phyloP scores from a whole-genome alignment of 164 flowering plant genomes.

The Stephania japonica region DNA sequence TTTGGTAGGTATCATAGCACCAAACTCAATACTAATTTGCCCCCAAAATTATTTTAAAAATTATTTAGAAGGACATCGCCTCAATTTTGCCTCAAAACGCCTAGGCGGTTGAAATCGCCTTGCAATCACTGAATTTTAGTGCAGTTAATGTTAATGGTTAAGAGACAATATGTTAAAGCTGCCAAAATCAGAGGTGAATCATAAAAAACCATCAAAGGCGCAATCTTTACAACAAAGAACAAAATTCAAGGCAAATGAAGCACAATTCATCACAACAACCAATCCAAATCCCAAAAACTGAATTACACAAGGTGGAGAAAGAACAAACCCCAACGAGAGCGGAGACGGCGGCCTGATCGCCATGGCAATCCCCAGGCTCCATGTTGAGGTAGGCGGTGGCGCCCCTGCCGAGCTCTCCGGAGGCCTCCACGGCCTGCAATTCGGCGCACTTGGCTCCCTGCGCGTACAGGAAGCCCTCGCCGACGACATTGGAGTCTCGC shows the following conservation, averaged over 20 bases:
- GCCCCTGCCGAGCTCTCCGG: constrained; percentile 48
- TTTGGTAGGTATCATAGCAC: no score
- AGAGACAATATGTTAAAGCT: background rate
- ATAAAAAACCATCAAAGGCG: background rate
- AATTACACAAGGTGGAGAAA: background rate
- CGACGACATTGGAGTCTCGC: constrained; percentile 38
- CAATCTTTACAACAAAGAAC: background rate
- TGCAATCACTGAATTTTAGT: no score
- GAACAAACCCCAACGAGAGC: constrained; percentile 59
- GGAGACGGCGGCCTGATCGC: constrained; percentile 71
- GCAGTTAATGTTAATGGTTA: no score
- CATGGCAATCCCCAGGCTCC: constrained; percentile 91
- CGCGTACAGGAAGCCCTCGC: constrained; percentile 85
- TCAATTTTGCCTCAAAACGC: no score
- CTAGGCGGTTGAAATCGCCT: no score
- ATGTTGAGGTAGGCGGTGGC: constrained; percentile 85
- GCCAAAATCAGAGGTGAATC: background rate
- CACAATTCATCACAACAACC: background rate
- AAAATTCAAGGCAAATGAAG: background rate
- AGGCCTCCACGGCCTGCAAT: constrained; percentile 71
- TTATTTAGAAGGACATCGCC: no score
- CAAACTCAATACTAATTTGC: no score
- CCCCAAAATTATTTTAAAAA: no score
- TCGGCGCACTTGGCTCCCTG: constrained; percentile 89
- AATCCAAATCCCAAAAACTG: background rate